Percentiles rank a stretch among this genome's conserved stretches.
Evolutionary conservation across 148 eudicot genomes (phyloP).

Genomic region (Vaccinium darrowii): DNA sequence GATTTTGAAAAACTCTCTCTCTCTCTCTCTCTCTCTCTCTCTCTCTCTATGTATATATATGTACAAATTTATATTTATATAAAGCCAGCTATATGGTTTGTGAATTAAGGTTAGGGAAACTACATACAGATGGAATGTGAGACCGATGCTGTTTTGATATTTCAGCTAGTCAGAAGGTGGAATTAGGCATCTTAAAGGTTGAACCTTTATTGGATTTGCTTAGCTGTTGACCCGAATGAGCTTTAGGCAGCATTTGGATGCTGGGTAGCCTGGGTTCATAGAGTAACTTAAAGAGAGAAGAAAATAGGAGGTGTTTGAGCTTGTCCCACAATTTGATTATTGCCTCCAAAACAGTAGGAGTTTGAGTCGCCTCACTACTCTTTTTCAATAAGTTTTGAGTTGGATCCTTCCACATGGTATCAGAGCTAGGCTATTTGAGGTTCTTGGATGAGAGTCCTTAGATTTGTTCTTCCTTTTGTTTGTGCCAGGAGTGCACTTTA

Average conservation of each 20-base stretch:
- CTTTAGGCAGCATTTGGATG: background rate
- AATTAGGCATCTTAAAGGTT: background rate
- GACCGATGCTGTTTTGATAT: background rate
- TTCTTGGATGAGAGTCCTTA: background rate
- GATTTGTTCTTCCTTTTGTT: background rate
- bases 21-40: background rate
- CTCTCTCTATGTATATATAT: background rate
- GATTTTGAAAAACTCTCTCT: background rate
- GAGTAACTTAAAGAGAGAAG: background rate
- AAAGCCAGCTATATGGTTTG: background rate
- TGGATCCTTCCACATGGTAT: background rate
- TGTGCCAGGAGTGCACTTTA: background rate
- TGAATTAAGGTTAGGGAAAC: background rate
- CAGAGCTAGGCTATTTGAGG: background rate
- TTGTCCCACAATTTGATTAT: background rate
- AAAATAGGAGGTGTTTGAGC: background rate
- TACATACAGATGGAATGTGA: background rate
- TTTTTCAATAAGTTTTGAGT: background rate
- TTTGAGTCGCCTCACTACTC: background rate
- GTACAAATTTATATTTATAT: background rate
- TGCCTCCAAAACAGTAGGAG: background rate
- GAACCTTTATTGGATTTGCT: background rate
- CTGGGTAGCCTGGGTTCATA: background rate
- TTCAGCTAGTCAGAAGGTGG: background rate
- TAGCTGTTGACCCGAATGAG: background rate